Evolutionary conservation across 768 basidiomycete genomes (phyloP).

Genomic region (Lactifluus subvellereus): DNA sequence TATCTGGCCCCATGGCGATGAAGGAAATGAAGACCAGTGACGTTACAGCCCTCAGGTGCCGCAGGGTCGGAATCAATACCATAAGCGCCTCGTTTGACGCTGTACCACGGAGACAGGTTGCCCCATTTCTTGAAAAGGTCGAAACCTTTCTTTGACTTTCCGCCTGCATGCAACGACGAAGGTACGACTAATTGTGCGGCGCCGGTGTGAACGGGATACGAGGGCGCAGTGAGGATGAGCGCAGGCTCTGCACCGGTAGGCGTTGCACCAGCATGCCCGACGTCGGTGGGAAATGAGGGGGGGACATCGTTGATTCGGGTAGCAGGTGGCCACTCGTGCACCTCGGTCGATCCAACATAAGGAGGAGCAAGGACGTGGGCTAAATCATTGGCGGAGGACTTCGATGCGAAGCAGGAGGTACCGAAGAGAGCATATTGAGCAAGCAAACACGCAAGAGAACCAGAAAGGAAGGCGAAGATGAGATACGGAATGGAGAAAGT

Average conservation of each 20-base stretch:
- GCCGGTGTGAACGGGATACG: conserved; percentile 73
- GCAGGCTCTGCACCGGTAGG: conserved; percentile 77
- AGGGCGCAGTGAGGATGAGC: conserved; percentile 65
- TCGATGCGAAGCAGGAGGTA: neutral
- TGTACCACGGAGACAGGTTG: conserved; percentile 83
- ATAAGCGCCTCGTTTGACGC: conserved; percentile 56
- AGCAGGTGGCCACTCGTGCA: conserved; percentile 65
- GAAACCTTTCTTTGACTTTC: conserved; percentile 38
- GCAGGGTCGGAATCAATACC: conserved; percentile 69
- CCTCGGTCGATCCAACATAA: conserved; percentile 65
- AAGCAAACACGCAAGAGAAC: conserved; percentile 15
- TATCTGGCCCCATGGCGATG: conserved; percentile 79
- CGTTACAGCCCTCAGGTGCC: conserved; percentile 59
- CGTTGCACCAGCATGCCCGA: conserved; percentile 73
- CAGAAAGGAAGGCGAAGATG: conserved; percentile 19
- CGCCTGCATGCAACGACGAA: conserved; percentile 26
- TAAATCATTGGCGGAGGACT: neutral
- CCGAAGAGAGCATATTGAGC: conserved; percentile 17
- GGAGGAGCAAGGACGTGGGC: conserved; percentile 46
- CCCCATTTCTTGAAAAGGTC: conserved; percentile 77
- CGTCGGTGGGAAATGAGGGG: conserved; percentile 66
- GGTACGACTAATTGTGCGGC: conserved; percentile 61
- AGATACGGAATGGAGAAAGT: conserved; percentile 8
- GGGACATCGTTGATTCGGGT: conserved; percentile 70
- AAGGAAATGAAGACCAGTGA: conserved; percentile 72